These are phyloP conservation scores for Huntiella decipiens DNA, from an alignment of 2,329 filamentous ascomycete genomes.

Conservation along the genomic window DNA sequence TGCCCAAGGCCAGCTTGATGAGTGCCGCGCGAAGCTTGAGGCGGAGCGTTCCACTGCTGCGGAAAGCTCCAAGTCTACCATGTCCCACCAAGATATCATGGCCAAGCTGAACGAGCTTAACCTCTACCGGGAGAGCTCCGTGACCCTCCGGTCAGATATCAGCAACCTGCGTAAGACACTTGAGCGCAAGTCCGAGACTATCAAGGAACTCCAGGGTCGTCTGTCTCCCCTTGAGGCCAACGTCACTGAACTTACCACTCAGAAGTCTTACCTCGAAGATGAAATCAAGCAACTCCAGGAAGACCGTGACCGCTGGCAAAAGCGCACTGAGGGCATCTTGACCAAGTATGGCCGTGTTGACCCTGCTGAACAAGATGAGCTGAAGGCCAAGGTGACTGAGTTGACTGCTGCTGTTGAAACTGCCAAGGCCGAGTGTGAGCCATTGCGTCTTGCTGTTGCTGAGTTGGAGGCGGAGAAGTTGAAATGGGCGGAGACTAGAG, in stretches of 20 bases:
- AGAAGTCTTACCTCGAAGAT: conserved; percentile 63
- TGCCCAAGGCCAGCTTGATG: conserved; percentile 70
- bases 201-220: conserved; percentile 54
- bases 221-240: conserved; percentile 68
- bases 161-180: conserved; percentile 61
- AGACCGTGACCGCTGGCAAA: conserved; percentile 87
- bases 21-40: conserved; percentile 70
- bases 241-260: conserved; percentile 65
- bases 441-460: conserved; percentile 33
- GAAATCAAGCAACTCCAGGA: conserved; percentile 79
- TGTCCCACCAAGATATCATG: conserved; percentile 78
- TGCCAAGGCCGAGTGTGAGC: conserved; percentile 29
- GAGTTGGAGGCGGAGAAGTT: conserved; percentile 37
- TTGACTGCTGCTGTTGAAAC: conserved; percentile 47
- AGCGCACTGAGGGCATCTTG: conserved; percentile 85
- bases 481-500: conserved; percentile 32
- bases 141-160: conserved; percentile 72
- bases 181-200: conserved; percentile 50
- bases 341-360: conserved; percentile 93
- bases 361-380: conserved; percentile 73
- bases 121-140: conserved; percentile 84
- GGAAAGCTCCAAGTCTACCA: conserved; percentile 52
- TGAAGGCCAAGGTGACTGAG: conserved; percentile 57
- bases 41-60: conserved; percentile 66
- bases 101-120: conserved; percentile 92